phyloP scores from a whole-genome alignment of 129 eudicot genomes.

The Lactuca saligna region DNA sequence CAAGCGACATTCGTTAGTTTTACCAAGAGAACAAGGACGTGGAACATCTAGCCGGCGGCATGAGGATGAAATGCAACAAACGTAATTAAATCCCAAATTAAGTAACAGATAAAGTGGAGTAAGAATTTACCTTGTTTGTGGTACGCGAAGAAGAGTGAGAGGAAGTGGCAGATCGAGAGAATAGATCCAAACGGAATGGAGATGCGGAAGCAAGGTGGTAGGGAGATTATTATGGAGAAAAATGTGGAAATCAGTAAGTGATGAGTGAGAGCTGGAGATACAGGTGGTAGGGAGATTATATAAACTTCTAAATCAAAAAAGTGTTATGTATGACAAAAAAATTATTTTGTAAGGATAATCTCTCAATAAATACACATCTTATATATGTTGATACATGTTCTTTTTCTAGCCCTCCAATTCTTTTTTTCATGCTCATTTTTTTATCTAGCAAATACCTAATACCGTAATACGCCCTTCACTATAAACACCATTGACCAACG shows the following conservation, averaged over 20 bases:
- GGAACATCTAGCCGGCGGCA: neutral
- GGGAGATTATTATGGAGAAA: constrained; percentile 5
- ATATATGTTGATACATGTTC: too few species aligned
- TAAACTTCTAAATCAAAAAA: too few species aligned
- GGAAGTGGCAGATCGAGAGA: neutral
- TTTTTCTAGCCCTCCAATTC: too few species aligned
- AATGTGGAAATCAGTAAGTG: neutral
- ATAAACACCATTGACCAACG: too few species aligned
- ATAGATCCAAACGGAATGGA: constrained; percentile 7
- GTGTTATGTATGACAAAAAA: too few species aligned
- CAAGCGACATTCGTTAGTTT: neutral
- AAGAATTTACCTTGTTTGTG: constrained; percentile 1
- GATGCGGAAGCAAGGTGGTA: constrained; percentile 2
- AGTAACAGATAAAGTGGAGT: neutral
- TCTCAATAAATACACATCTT: too few species aligned
- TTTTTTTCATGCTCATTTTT: too few species aligned
- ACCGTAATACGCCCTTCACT: too few species aligned
- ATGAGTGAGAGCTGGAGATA: constrained; percentile 6
- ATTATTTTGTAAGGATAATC: too few species aligned
- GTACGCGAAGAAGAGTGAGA: neutral
- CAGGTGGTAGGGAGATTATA: too few species aligned
- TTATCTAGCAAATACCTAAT: too few species aligned
- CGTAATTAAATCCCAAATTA: neutral
- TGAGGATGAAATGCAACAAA: constrained; percentile 2
- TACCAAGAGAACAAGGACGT: neutral